A percentile compares a stretch with the other conserved stretches of the same genome.
Evolutionary conservation across 495 filamentous ascomycete species (phyloP).

Genomic region (Penicillium odoratum): DNA sequence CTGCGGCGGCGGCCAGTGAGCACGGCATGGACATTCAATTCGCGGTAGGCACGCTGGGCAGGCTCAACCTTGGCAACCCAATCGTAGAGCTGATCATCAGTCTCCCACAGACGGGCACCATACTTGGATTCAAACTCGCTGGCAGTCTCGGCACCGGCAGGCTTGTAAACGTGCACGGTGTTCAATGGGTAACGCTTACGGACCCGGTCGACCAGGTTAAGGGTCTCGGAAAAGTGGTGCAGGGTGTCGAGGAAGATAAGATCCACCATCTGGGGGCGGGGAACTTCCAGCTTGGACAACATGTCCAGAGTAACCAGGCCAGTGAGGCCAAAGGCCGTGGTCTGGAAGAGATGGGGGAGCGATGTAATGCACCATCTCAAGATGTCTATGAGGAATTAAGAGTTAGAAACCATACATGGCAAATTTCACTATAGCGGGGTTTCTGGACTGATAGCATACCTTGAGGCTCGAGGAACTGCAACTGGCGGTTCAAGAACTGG

Average conservation of each 20-base stretch:
- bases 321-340: slow-evolving; percentile 94
- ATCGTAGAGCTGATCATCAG: slow-evolving; percentile 86
- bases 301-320: slow-evolving; percentile 94
- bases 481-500: slow-evolving; percentile 82
- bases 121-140: slow-evolving; percentile 78
- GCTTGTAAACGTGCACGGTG: slow-evolving; percentile 86
- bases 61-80: slow-evolving; percentile 98
- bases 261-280: slow-evolving; percentile 69
- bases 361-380: slow-evolving; percentile 89
- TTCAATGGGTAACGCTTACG: slow-evolving; percentile 72
- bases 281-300: slow-evolving; percentile 79
- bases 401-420: slow-evolving; percentile 23
- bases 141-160: slow-evolving; percentile 64
- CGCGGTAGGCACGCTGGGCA: slow-evolving; percentile 84
- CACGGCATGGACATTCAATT: slow-evolving; percentile 87
- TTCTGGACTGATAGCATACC: slow-evolving; percentile 41
- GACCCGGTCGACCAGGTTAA: slow-evolving; percentile 76
- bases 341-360: slow-evolving; percentile 90
- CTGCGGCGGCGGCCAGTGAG: slow-evolving; percentile 91
- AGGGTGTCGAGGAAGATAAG: slow-evolving; percentile 97
- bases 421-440: slow-evolving; percentile 12
- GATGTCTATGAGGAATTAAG: slow-evolving; percentile 57
- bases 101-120: slow-evolving; percentile 83
- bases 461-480: slow-evolving; percentile 77
- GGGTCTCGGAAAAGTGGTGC: slow-evolving; percentile 92